Conservation (phyloP, 2,329 filamentous ascomycete species). For the Fusarium domesticum region DNA sequence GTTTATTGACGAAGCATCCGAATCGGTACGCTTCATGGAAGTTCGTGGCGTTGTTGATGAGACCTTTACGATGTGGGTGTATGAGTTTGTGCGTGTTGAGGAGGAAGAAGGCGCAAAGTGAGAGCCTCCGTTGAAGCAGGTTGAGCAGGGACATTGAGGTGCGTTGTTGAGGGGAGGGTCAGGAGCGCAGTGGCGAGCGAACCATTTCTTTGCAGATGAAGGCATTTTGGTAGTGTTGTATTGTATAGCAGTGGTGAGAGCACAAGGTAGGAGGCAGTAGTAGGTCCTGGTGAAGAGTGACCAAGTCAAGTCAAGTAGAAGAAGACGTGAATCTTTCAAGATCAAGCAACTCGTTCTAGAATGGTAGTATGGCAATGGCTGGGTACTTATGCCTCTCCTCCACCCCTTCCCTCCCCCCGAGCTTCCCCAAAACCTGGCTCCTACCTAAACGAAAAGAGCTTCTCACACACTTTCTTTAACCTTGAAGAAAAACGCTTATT, state of each 20-base stretch:
- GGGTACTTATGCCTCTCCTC: constrained; percentile 25
- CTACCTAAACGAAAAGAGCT: constrained; percentile 1
- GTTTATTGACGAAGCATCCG: constrained; percentile 25
- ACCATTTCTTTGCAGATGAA: constrained; percentile 37
- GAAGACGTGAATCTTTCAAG: too few species aligned
- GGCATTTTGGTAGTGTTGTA: constrained; percentile 27
- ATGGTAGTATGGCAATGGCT: constrained; percentile 7
- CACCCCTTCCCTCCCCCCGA: constrained; percentile 6
- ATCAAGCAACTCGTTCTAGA: not conserved
- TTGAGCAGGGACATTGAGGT: constrained; percentile 37
- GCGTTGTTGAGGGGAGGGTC: constrained; percentile 36
- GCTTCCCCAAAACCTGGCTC: constrained; percentile 2
- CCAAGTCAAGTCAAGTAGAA: not conserved
- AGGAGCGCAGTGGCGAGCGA: constrained; percentile 40
- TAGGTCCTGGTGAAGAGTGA: not conserved
- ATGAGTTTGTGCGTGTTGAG: constrained; percentile 1
- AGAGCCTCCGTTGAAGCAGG: constrained; percentile 33
- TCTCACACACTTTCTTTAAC: not conserved
- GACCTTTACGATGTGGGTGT: constrained; percentile 8
- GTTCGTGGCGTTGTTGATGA: constrained; percentile 1
- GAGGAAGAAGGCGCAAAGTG: constrained; percentile 14
- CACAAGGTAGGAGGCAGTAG: not conserved
- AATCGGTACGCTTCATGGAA: constrained; percentile 11
- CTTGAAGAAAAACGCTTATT: too few species aligned
- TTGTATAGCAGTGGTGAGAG: not conserved